These are phyloP conservation scores for Phaseolus coccineus DNA, from an alignment of 331 rosid genomes.

Conservation along the genomic window DNA sequence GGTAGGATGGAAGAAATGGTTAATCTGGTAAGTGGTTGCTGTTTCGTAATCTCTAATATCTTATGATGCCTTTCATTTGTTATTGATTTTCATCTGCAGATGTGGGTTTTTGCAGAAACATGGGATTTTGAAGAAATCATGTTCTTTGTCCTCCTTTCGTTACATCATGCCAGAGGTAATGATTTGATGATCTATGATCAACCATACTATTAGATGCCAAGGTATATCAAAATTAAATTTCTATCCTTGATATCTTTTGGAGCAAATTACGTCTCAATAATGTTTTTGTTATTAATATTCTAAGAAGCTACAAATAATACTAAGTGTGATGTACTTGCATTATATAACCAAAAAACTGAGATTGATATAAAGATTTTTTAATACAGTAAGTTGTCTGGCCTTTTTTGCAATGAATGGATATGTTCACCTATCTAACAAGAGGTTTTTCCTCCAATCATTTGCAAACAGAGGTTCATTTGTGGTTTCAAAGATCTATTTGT, in stretches of 20 bases:
- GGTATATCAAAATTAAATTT: slow-evolving; percentile 41
- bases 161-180: slow-evolving; percentile 22
- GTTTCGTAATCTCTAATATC: slow-evolving; percentile 28
- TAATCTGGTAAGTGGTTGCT: slow-evolving; percentile 36
- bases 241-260: slow-evolving; percentile 22
- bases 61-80: slow-evolving; percentile 30
- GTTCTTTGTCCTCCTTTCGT: slow-evolving; percentile 29
- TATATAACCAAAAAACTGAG: slow-evolving; percentile 6
- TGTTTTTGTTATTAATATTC: slow-evolving; percentile 20
- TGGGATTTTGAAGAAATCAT: slow-evolving; percentile 40
- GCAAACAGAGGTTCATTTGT: slow-evolving; percentile 22
- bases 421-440: not conserved
- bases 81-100: slow-evolving; percentile 26
- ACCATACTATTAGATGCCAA: slow-evolving; percentile 21
- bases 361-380: slow-evolving; percentile 1
- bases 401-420: slow-evolving; percentile 11
- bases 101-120: slow-evolving; percentile 39
- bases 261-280: slow-evolving; percentile 17
- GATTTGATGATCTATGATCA: slow-evolving; percentile 25
- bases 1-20: slow-evolving; percentile 38
- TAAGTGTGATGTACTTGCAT: not conserved
- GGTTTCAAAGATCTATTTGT: slow-evolving; percentile 31
- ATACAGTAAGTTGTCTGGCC: slow-evolving; percentile 1
- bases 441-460: slow-evolving; percentile 17
- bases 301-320: not conserved